These are phyloP conservation scores for Puccinia coronata DNA, from an alignment of 1,284 basidiomycete genomes.

Conservation along the genomic window DNA sequence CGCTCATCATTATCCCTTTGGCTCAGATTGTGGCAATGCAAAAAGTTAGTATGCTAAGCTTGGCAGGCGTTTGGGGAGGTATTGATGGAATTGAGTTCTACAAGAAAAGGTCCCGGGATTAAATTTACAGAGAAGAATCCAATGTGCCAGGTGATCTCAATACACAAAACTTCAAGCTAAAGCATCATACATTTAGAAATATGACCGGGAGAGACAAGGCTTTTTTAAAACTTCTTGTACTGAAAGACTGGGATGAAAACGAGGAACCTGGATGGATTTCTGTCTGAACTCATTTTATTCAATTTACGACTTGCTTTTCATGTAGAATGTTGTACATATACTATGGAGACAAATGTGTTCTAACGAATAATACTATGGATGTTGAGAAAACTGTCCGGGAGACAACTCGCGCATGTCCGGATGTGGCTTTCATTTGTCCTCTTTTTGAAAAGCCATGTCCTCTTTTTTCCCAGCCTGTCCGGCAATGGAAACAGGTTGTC, in stretches of 20 bases:
- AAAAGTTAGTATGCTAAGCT: slow-evolving; percentile 26
- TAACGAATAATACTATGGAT: too few relatives aligned
- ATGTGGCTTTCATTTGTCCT: too few relatives aligned
- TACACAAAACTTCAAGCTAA: not conserved
- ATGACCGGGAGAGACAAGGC: slow-evolving; percentile 31
- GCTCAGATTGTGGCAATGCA: slow-evolving; percentile 34
- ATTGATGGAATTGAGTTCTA: slow-evolving; percentile 46
- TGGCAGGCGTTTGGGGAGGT: slow-evolving; percentile 42
- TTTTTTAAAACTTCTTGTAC: slow-evolving; percentile 33
- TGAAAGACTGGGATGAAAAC: slow-evolving; percentile 38
- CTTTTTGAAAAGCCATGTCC: too few relatives aligned
- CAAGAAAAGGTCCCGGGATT: not conserved
- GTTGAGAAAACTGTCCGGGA: too few relatives aligned
- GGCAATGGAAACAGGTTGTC: too few relatives aligned
- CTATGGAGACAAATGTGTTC: too few relatives aligned
- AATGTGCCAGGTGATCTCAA: not conserved
- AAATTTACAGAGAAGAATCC: not conserved
- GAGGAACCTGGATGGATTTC: slow-evolving; percentile 45
- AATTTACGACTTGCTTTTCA: too few relatives aligned
- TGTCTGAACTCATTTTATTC: slow-evolving; percentile 21
- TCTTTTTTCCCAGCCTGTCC: too few relatives aligned
- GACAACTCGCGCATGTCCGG: too few relatives aligned
- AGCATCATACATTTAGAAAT: slow-evolving; percentile 31
- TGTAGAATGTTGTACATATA: too few relatives aligned
- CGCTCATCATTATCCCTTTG: not conserved